These are phyloP conservation scores for Nemania diffusa DNA, from an alignment of 2,329 filamentous ascomycete genomes.

Conservation along the genomic window DNA sequence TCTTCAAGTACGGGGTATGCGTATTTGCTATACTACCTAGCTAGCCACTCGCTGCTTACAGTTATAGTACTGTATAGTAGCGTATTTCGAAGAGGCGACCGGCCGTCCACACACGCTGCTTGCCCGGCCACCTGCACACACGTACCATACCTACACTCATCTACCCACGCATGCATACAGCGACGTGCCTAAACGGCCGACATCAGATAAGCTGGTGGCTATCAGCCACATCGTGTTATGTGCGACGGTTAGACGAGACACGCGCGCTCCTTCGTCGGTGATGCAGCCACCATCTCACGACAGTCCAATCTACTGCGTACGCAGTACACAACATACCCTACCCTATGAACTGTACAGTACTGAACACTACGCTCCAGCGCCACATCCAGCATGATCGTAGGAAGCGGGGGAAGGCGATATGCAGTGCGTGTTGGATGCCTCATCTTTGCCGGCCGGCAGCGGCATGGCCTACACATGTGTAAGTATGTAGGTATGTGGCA, in stretches of 20 bases:
- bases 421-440: constrained; percentile 9
- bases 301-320: not conserved
- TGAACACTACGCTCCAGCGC: not conserved
- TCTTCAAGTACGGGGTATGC: not conserved
- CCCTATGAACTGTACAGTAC: not conserved
- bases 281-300: not conserved
- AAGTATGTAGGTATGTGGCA: constrained; percentile 13
- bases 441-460: constrained; percentile 28
- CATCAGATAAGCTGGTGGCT: constrained; percentile 20
- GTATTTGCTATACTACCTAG: not conserved
- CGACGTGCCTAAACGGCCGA: not conserved
- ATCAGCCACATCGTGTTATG: constrained; percentile 21
- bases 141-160: not conserved
- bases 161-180: not conserved
- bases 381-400: constrained; percentile 14
- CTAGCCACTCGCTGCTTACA: not conserved
- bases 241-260: constrained; percentile 16
- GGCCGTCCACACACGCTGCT: not conserved
- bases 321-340: too few relatives aligned
- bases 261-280: not conserved
- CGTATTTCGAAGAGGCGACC: not conserved
- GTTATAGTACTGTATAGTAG: not conserved
- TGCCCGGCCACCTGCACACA: not conserved
- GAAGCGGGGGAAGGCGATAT: constrained; percentile 8
- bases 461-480: too few relatives aligned